Conservation (phyloP, 176 grass and related monocot genomes). For the Chloris gayana region DNA sequence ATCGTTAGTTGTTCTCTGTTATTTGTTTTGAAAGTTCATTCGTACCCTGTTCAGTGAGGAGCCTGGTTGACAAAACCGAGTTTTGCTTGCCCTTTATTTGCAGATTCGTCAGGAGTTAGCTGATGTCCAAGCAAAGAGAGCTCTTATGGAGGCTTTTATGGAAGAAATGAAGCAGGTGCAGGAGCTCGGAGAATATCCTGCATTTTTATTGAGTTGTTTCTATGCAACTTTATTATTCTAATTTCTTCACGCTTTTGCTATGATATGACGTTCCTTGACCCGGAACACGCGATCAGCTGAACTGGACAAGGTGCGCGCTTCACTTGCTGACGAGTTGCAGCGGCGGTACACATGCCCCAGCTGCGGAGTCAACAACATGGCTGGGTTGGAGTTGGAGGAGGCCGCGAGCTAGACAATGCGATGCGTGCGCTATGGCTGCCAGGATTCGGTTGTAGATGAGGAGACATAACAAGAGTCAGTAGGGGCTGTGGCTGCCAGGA, state of each 20-base stretch:
- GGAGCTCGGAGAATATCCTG: slow-evolving; percentile 83
- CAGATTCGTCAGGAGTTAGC: slow-evolving; percentile 62
- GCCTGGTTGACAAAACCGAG: background rate
- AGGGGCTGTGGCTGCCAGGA: too few species aligned
- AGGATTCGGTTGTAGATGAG: too few species aligned
- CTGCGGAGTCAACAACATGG: slow-evolving; percentile 79
- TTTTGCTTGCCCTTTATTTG: background rate
- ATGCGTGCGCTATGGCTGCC: background rate
- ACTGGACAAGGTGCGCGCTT: slow-evolving; percentile 58
- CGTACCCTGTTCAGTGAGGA: too few species aligned
- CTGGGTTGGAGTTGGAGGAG: slow-evolving; percentile 36
- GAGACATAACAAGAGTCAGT: too few species aligned
- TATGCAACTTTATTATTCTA: background rate
- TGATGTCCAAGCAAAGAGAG: slow-evolving; percentile 58
- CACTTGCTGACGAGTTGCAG: slow-evolving; percentile 66
- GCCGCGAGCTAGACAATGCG: slow-evolving; percentile 5
- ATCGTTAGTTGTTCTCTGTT: background rate
- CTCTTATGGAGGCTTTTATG: slow-evolving; percentile 69
- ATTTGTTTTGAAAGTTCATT: background rate
- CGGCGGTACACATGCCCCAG: slow-evolving; percentile 47
- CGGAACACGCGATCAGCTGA: slow-evolving; percentile 57
- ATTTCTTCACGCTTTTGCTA: background rate
- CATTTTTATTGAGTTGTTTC: background rate
- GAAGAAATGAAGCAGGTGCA: slow-evolving; percentile 61
- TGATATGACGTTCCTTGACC: slow-evolving; percentile 60